phyloP scores from a whole-genome alignment of 805 yeast species.

The Monosporozyma servazzii region DNA sequence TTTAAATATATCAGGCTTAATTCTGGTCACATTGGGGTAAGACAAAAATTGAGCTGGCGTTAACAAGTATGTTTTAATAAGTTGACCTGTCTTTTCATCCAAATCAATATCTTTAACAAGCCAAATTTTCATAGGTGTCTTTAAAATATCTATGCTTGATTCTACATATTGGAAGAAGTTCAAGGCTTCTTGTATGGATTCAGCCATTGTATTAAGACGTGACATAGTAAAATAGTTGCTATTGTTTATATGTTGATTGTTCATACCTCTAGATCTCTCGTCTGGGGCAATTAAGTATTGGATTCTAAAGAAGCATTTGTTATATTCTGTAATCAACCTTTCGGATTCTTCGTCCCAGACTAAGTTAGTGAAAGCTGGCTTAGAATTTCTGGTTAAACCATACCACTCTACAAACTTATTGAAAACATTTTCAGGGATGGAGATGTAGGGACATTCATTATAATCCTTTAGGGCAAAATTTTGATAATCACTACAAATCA shows the following conservation, averaged over 20 bases:
- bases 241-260: constrained; percentile 10
- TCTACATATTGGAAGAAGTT: constrained; percentile 19
- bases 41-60: constrained; percentile 25
- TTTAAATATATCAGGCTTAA: constrained; percentile 16
- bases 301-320: constrained; percentile 30
- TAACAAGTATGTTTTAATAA: constrained; percentile 13
- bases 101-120: constrained; percentile 11
- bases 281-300: constrained; percentile 26
- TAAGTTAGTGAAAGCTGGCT: constrained; percentile 32
- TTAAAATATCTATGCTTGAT: constrained; percentile 9
- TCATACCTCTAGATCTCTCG: constrained; percentile 4
- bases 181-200: constrained; percentile 16
- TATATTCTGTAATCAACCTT: constrained; percentile 29
- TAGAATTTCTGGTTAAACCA: constrained; percentile 36
- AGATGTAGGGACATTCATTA: constrained; percentile 22
- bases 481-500: constrained; percentile 39
- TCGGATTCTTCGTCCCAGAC: constrained; percentile 22
- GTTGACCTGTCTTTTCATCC: constrained; percentile 1
- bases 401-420: constrained; percentile 43
- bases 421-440: constrained; percentile 39
- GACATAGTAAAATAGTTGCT: constrained; percentile 30
- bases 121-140: constrained; percentile 21
- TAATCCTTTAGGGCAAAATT: constrained; percentile 32
- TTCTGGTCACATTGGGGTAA: constrained; percentile 14
- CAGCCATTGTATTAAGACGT: constrained; percentile 24